Evolutionary conservation across 257 asterid genomes (phyloP).

Genomic region (Nicotiana benthamiana): DNA sequence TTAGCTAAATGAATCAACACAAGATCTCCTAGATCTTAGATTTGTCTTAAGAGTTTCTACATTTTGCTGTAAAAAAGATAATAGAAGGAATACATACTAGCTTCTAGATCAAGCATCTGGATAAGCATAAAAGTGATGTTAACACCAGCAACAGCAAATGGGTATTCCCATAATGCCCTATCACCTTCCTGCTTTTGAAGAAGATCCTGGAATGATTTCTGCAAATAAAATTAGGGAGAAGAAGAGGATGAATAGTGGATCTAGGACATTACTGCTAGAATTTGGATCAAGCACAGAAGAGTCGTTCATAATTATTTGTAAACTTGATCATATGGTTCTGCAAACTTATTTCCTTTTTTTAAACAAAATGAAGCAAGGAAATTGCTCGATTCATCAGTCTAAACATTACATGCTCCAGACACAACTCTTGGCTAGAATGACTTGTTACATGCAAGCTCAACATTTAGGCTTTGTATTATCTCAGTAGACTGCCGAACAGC

Average conservation of each 20-base stretch:
- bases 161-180: slow-evolving; percentile 83
- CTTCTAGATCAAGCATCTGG: slow-evolving; percentile 82
- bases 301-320: not conserved
- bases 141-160: slow-evolving; percentile 89
- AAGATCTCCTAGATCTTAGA: slow-evolving; percentile 4
- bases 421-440: not conserved
- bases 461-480: not conserved
- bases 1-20: slow-evolving; percentile 19
- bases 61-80: not conserved
- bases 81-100: slow-evolving; percentile 38
- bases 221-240: slow-evolving; percentile 3
- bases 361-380: not conserved
- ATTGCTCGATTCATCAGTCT: not conserved
- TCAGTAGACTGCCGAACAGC: not conserved
- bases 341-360: not conserved
- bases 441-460: not conserved
- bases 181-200: slow-evolving; percentile 71
- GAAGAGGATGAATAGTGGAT: not conserved
- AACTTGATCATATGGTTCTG: not conserved
- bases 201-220: slow-evolving; percentile 64
- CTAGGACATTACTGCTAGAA: not conserved
- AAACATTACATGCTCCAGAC: not conserved
- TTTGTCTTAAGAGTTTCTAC: not conserved
- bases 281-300: not conserved
- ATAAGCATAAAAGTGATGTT: slow-evolving; percentile 76